Conservation (phyloP, 495 filamentous ascomycete genomes). For the Terfezia boudieri region DNA sequence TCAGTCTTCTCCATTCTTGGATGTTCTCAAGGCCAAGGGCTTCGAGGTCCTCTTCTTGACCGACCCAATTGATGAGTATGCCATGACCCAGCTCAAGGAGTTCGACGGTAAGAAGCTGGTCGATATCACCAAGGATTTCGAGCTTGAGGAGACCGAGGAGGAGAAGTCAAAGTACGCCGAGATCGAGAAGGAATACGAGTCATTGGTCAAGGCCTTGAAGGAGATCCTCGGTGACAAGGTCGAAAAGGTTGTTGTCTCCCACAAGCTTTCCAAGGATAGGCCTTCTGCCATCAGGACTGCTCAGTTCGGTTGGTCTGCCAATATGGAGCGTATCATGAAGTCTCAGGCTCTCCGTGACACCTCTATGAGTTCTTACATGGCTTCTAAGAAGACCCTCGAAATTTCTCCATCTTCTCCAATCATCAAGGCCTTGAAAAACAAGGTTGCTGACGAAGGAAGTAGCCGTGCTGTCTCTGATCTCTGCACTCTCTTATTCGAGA, state of each 20-base stretch:
- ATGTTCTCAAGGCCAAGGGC: constrained; percentile 96
- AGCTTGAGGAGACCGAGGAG: constrained; percentile 98
- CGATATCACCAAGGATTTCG: constrained; percentile 99
- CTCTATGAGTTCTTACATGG: constrained; percentile 99
- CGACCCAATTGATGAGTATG: constrained; percentile 99
- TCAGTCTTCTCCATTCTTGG: constrained; percentile 92
- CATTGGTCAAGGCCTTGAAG: constrained; percentile 85
- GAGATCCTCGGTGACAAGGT: constrained; percentile 98
- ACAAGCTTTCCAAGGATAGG: constrained; percentile 74
- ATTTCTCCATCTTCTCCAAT: constrained; percentile 97
- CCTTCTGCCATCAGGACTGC: constrained; percentile 98
- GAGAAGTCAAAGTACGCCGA: constrained; percentile 93
- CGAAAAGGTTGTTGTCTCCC: constrained; percentile 97
- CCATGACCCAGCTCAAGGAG: constrained; percentile 99
- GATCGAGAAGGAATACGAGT: constrained; percentile 95
- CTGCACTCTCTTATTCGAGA: constrained; percentile 94
- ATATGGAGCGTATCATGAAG: constrained; percentile 99
- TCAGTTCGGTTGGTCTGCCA: constrained; percentile 99
- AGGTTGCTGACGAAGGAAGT: constrained; percentile 93
- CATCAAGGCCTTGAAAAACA: constrained; percentile 96
- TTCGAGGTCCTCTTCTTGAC: constrained; percentile 99
- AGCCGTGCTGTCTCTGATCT: constrained; percentile 95
- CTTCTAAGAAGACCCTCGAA: constrained; percentile 99
- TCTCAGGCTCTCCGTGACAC: constrained; percentile 98
- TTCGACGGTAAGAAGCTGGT: constrained; percentile 99